Evolutionary conservation across 345 rosid genomes (phyloP).

Genomic region (Syzygium aromaticum): DNA sequence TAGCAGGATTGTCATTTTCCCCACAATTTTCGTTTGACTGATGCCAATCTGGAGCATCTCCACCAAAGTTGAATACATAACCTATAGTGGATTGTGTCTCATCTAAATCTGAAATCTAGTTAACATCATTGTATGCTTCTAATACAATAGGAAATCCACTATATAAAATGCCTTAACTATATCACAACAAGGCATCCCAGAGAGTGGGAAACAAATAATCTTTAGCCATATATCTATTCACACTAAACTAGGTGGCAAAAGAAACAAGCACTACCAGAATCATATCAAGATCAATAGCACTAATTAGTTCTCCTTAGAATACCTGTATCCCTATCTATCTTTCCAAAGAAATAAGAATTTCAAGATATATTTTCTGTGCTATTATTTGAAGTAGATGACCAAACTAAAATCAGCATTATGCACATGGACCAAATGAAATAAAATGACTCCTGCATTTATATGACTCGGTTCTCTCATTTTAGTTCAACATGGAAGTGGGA

Average conservation of each 20-base stretch:
- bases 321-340: neutral
- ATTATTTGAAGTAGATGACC: neutral
- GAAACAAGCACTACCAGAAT: neutral
- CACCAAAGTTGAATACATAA: neutral
- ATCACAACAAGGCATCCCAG: neutral
- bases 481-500: neutral
- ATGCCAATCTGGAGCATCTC: too few species aligned
- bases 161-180: neutral
- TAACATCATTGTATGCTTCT: neutral
- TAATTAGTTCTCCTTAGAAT: neutral
- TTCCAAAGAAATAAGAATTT: neutral
- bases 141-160: neutral
- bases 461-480: neutral
- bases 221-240: too few species aligned
- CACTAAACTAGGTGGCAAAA: neutral
- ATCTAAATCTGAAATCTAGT: too few species aligned
- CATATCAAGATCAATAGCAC: neutral
- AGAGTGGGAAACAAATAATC: too few species aligned
- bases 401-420: neutral
- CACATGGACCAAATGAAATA: neutral
- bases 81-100: neutral
- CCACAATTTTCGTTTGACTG: neutral
- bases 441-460: neutral
- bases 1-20: neutral
- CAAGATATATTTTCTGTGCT: neutral